A percentile compares a stretch with the other conserved stretches of the same genome.
Conservation (phyloP, 2,329 filamentous ascomycete genomes). For the Didymella keratinophila region DNA sequence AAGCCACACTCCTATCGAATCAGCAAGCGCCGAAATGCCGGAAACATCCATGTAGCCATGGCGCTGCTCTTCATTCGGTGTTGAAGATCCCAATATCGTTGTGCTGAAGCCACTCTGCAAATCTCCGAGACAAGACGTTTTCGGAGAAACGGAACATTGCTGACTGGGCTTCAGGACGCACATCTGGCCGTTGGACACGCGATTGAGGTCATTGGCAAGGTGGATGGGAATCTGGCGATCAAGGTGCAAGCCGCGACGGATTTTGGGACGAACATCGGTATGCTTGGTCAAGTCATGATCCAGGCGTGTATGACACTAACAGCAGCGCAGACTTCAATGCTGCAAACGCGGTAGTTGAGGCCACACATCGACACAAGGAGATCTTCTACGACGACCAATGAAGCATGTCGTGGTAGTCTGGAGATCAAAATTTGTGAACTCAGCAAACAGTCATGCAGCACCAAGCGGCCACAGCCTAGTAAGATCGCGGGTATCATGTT, state of each 20-base stretch:
- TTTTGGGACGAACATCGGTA: slow-evolving; percentile 74
- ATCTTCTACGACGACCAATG: slow-evolving; percentile 73
- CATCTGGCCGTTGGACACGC: slow-evolving; percentile 74
- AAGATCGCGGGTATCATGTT: not conserved
- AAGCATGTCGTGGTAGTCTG: no score
- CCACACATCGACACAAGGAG: slow-evolving; percentile 79
- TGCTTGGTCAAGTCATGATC: slow-evolving; percentile 43
- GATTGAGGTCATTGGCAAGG: slow-evolving; percentile 81
- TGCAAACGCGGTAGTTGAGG: slow-evolving; percentile 81
- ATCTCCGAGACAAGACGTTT: no score
- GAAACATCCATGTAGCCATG: not conserved
- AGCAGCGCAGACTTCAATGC: slow-evolving; percentile 71
- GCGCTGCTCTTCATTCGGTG: no score
- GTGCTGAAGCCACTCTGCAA: no score
- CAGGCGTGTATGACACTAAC: no score
- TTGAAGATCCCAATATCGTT: not conserved
- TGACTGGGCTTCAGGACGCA: slow-evolving; percentile 63
- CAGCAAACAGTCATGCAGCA: no score
- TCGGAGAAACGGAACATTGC: no score
- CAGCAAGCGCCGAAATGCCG: no score
- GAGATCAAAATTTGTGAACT: no score
- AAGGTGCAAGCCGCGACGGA: slow-evolving; percentile 75
- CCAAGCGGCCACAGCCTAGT: no score
- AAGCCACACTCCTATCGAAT: not conserved
- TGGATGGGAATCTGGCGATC: slow-evolving; percentile 75